A percentile compares a stretch with the other conserved stretches of the same genome.
Conservation (phyloP, 805 yeast genomes). For the Cyberlindnera sargentensis region DNA sequence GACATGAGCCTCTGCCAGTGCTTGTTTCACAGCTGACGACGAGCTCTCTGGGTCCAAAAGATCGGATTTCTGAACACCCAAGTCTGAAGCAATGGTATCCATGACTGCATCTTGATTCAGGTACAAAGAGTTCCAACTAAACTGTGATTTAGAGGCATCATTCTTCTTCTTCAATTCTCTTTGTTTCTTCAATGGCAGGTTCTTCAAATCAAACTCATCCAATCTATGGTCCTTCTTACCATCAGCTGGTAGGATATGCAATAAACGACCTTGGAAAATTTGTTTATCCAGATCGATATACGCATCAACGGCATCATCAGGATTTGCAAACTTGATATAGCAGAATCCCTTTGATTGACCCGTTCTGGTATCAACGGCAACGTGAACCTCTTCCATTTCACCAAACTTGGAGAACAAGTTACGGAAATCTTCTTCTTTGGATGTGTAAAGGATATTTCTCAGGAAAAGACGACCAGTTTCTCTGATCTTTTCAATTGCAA, state of each 20-base stretch:
- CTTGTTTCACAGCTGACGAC: constrained; percentile 90
- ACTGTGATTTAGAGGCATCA: constrained; percentile 78
- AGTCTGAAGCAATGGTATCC: constrained; percentile 76
- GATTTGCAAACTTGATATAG: constrained; percentile 63
- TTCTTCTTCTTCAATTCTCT: constrained; percentile 75
- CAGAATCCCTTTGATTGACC: constrained; percentile 92
- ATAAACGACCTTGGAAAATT: constrained; percentile 87
- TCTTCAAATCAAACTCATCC: constrained; percentile 87
- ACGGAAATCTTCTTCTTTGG: constrained; percentile 73
- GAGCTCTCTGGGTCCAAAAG: constrained; percentile 83
- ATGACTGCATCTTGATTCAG: constrained; percentile 89
- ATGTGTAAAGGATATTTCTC: constrained; percentile 75
- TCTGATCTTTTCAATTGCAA: constrained; percentile 42
- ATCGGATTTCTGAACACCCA: constrained; percentile 79
- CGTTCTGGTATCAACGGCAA: constrained; percentile 85
- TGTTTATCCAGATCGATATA: constrained; percentile 72
- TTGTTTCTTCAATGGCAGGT: constrained; percentile 89
- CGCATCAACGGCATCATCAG: constrained; percentile 72
- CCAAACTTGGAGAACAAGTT: constrained; percentile 65
- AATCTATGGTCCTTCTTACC: constrained; percentile 73
- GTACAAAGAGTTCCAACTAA: constrained; percentile 91
- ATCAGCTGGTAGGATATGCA: constrained; percentile 85
- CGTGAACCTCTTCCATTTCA: constrained; percentile 75
- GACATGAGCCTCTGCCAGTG: constrained; percentile 94
- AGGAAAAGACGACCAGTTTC: constrained; percentile 79